These are phyloP conservation scores for Ophiostoma sp. DNA, from an alignment of 2,329 filamentous ascomycete species.

Conservation along the genomic window DNA sequence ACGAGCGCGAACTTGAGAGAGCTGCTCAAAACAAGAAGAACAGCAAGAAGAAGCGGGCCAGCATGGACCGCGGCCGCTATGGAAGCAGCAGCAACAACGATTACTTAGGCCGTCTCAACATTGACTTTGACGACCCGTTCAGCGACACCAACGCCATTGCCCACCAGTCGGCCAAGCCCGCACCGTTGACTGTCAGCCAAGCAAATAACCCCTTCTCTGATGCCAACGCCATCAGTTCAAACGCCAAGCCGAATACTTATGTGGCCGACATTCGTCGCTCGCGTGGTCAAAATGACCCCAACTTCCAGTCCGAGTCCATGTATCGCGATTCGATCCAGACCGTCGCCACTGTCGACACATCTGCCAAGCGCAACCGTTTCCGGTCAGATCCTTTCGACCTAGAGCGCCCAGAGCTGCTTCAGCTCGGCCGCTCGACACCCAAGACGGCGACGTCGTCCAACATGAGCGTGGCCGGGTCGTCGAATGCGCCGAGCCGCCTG, in stretches of 20 bases:
- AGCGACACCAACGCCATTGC: constrained; percentile 48
- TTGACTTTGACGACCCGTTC: constrained; percentile 45
- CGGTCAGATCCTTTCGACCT: constrained; percentile 66
- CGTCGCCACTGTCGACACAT: constrained; percentile 43
- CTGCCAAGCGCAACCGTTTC: constrained; percentile 50
- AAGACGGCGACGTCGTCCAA: constrained; percentile 34
- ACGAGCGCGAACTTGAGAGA: constrained; percentile 43
- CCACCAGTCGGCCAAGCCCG: constrained; percentile 43
- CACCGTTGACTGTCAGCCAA: constrained; percentile 39
- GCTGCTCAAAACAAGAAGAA: constrained; percentile 41
- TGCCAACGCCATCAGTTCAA: constrained; percentile 43
- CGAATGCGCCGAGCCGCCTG: constrained; percentile 29
- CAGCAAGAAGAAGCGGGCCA: constrained; percentile 29
- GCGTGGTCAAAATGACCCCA: constrained; percentile 45
- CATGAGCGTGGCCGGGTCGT: constrained; percentile 34
- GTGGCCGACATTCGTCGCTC: constrained; percentile 51
- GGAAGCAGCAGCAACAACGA: constrained; percentile 23
- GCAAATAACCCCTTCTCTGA: constrained; percentile 52
- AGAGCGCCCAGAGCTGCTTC: constrained; percentile 53
- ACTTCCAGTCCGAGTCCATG: constrained; percentile 39
- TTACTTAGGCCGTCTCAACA: constrained; percentile 32
- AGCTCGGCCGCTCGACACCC: constrained; percentile 32
- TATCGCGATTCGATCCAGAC: constrained; percentile 49
- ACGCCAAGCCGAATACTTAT: constrained; percentile 42
- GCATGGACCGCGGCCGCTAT: constrained; percentile 27